Evolutionary conservation across 2,329 filamentous ascomycete species (phyloP).

Genomic region (Fusarium albidum): DNA sequence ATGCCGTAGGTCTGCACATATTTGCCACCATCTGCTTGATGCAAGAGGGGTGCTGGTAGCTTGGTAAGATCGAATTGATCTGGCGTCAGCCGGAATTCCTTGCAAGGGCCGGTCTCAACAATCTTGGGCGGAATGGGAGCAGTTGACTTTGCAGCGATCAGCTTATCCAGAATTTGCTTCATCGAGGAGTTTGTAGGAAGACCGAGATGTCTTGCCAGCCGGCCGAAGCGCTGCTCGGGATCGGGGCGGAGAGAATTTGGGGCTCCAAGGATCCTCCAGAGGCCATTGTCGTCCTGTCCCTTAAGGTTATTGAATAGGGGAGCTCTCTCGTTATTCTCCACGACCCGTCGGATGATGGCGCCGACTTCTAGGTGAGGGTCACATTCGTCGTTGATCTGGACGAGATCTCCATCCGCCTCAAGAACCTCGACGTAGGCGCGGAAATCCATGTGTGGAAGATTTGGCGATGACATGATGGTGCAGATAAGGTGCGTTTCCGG

Average conservation of each 20-base stretch:
- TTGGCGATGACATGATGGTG: conserved; percentile 16
- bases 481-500: not conserved
- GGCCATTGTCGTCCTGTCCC: conserved; percentile 49
- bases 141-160: conserved; percentile 46
- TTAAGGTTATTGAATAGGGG: conserved; percentile 62
- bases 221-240: conserved; percentile 47
- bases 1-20: conserved; percentile 62
- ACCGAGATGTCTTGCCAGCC: conserved; percentile 52
- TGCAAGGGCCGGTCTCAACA: conserved; percentile 39
- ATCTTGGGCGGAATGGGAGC: conserved; percentile 43
- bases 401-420: conserved; percentile 50
- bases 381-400: conserved; percentile 52
- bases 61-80: conserved; percentile 43
- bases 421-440: conserved; percentile 23
- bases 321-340: conserved; percentile 55
- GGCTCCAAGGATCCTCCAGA: conserved; percentile 56
- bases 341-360: conserved; percentile 56
- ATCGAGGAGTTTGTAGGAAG: conserved; percentile 42
- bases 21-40: conserved; percentile 57
- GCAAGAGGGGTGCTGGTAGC: conserved; percentile 52
- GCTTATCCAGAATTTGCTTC: conserved; percentile 50
- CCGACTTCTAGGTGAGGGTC: conserved; percentile 56
- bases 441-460: conserved; percentile 39
- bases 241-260: conserved; percentile 44
- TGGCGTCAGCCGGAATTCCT: conserved; percentile 20